phyloP scores from a whole-genome alignment of 2,329 filamentous ascomycete species.

The Apiospora arundinis region DNA sequence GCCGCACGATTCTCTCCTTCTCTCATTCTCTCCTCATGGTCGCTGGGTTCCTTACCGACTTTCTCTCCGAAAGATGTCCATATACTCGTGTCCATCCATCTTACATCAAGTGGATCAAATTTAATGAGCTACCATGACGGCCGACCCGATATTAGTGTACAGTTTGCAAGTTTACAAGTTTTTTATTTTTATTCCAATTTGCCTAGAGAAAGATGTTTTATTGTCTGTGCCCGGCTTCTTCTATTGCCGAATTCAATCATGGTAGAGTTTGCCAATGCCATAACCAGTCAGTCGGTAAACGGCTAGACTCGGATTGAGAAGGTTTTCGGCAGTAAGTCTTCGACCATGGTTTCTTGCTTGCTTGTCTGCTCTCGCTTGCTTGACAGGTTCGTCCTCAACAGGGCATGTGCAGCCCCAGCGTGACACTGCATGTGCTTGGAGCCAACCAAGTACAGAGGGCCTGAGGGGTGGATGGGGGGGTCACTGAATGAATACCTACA shows the following conservation, averaged over 20 bases:
- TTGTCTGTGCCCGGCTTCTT: neutral
- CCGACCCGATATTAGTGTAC: neutral
- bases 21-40: neutral
- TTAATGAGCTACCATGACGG: neutral
- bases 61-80: neutral
- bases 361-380: neutral
- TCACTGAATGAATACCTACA: too few relatives aligned
- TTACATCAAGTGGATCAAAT: neutral
- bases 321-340: neutral
- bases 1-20: neutral
- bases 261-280: neutral
- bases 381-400: neutral
- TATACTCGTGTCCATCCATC: neutral
- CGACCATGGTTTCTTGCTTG: neutral
- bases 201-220: neutral
- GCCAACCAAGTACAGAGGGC: too few relatives aligned
- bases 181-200: neutral
- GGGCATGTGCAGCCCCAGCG: neutral
- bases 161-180: too few relatives aligned
- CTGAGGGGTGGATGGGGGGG: too few relatives aligned
- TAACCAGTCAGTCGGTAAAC: neutral
- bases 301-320: conserved; percentile 4
- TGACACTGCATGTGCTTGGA: neutral
- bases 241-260: neutral
- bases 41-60: neutral